Conservation (phyloP, 331 rosid genomes). For the Acacia pycnantha region DNA sequence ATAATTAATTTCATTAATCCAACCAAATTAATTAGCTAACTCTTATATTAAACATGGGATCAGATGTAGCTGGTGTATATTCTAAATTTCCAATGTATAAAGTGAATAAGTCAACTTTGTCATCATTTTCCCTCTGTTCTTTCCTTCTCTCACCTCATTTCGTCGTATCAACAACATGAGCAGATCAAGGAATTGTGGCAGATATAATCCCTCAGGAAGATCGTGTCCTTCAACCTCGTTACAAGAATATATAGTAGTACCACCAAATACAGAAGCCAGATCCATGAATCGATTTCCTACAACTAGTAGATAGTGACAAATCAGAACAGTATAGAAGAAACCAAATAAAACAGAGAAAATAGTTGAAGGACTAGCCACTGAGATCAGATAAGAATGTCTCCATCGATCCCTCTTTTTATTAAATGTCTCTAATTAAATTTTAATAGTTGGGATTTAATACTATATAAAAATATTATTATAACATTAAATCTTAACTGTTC, state of each 20-base stretch:
- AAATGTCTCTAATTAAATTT: no score
- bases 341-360: background rate
- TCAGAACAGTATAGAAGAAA: background rate
- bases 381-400: no score
- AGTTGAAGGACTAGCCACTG: slow-evolving; percentile 20
- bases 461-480: no score
- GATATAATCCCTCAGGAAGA: background rate
- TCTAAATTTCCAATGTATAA: no score
- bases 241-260: background rate
- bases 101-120: background rate
- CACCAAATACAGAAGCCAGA: background rate
- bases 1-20: no score
- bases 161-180: background rate
- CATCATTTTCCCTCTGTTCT: background rate
- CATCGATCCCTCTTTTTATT: no score
- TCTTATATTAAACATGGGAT: no score
- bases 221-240: background rate
- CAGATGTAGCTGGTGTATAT: no score
- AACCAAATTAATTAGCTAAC: no score
- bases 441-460: no score
- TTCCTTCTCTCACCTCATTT: background rate
- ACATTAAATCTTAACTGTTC: no score
- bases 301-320: background rate
- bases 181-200: background rate
- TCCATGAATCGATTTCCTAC: background rate